Conservation (phyloP, 169 alveolate genomes). For the Eimeria brunetti region DNA sequence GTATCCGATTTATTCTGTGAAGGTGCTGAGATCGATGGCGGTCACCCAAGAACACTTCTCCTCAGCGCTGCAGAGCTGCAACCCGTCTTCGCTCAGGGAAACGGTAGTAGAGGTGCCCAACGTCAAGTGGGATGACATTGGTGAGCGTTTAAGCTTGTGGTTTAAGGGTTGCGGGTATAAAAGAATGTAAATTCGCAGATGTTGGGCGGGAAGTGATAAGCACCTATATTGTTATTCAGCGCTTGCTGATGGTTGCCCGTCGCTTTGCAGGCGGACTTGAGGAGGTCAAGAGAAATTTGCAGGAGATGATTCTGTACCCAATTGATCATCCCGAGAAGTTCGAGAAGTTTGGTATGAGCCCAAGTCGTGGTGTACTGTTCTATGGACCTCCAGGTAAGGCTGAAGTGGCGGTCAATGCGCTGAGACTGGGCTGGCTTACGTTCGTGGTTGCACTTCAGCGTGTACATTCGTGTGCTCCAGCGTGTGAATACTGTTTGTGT, state of each 20-base stretch:
- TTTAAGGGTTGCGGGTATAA: background rate
- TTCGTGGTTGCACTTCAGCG: background rate
- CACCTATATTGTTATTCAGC: background rate
- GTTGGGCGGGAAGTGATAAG: background rate
- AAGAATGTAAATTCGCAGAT: background rate
- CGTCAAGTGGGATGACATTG: conserved; percentile 99
- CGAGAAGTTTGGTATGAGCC: conserved; percentile 97
- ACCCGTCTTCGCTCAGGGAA: conserved; percentile 98
- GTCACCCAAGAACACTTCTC: conserved; percentile 99
- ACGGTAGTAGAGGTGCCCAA: conserved; percentile 99
- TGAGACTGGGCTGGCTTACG: background rate
- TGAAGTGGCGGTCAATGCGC: background rate
- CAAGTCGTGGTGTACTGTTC: conserved; percentile 99
- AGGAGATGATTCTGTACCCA: conserved; percentile 99
- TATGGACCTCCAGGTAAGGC: conserved; percentile 99
- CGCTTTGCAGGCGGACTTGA: conserved; percentile 75
- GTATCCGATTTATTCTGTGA: background rate
- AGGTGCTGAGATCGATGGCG: conserved; percentile 97
- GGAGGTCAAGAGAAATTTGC: conserved; percentile 90
- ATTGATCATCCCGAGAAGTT: conserved; percentile 96
- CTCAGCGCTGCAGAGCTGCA: conserved; percentile 97
- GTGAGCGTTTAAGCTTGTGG: conserved; percentile 90
- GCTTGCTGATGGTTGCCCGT: conserved; percentile 83
- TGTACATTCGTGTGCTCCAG: background rate
- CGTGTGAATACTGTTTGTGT: background rate